A percentile compares a stretch with the other conserved stretches of the same genome.
phyloP scores from a whole-genome alignment of 2,329 filamentous ascomycete genomes.

The Zasmidium angulare region DNA sequence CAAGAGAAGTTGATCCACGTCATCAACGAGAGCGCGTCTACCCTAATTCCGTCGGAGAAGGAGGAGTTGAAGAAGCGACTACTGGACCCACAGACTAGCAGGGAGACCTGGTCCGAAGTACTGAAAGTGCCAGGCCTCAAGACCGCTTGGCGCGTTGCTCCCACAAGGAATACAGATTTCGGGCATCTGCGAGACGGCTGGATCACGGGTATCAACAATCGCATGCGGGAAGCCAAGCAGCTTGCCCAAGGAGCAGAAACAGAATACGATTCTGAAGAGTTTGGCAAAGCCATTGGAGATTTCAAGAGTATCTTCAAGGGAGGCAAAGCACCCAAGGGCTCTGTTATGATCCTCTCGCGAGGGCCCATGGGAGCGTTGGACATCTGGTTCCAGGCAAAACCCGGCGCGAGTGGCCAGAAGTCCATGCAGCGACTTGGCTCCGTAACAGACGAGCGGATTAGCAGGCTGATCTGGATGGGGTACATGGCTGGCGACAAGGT shows the following conservation, averaged over 20 bases:
- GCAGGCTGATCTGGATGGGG: slow-evolving; percentile 80
- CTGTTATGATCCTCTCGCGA: slow-evolving; percentile 72
- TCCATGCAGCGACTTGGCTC: slow-evolving; percentile 63
- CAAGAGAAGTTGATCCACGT: slow-evolving; percentile 75
- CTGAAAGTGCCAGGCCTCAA: slow-evolving; percentile 67
- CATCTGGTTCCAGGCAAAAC: slow-evolving; percentile 62
- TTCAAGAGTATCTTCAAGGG: slow-evolving; percentile 84
- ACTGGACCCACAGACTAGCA: slow-evolving; percentile 67
- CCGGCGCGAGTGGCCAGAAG: slow-evolving; percentile 37
- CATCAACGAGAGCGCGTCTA: slow-evolving; percentile 75
- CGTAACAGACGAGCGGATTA: slow-evolving; percentile 76
- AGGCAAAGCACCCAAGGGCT: slow-evolving; percentile 73
- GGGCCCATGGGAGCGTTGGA: slow-evolving; percentile 65
- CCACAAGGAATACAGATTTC: slow-evolving; percentile 93
- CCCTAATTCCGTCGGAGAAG: slow-evolving; percentile 79
- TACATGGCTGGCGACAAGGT: slow-evolving; percentile 86
- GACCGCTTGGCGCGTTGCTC: slow-evolving; percentile 78
- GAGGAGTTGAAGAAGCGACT: slow-evolving; percentile 68
- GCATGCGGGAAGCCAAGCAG: slow-evolving; percentile 60
- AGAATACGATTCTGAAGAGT: slow-evolving; percentile 69
- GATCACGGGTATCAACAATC: slow-evolving; percentile 77
- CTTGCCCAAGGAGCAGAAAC: slow-evolving; percentile 34
- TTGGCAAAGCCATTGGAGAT: slow-evolving; percentile 70
- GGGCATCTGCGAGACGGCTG: slow-evolving; percentile 88
- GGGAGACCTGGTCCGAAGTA: slow-evolving; percentile 72